phyloP scores from a whole-genome alignment of 2,329 filamentous ascomycete species.

The Phialocephala sp. region DNA sequence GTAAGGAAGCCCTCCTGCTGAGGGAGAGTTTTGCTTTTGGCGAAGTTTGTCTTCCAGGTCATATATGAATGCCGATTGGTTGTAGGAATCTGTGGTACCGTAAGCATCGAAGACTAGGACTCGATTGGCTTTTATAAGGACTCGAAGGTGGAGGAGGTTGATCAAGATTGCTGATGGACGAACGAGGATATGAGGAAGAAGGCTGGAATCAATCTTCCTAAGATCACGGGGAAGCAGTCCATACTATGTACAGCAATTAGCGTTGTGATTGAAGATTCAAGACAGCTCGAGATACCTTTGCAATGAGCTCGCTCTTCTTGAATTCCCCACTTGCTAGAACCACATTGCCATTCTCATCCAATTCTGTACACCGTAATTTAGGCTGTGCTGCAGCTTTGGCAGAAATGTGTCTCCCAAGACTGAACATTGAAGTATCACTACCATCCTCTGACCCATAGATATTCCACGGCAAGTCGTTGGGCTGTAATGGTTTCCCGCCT shows the following conservation, averaged over 20 bases:
- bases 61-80: slow-evolving; percentile 97
- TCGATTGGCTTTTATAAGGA: slow-evolving; percentile 92
- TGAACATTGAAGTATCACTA: slow-evolving; percentile 67
- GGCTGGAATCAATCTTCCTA: slow-evolving; percentile 96
- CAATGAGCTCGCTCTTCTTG: slow-evolving; percentile 96
- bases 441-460: slow-evolving; percentile 61
- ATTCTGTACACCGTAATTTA: slow-evolving; percentile 89
- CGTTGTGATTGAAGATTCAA: slow-evolving; percentile 10
- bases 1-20: slow-evolving; percentile 76
- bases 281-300: slow-evolving; percentile 66
- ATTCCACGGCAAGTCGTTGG: slow-evolving; percentile 62
- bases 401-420: slow-evolving; percentile 70
- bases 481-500: slow-evolving; percentile 50
- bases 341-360: slow-evolving; percentile 90
- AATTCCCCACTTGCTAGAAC: slow-evolving; percentile 95
- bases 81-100: slow-evolving; percentile 91
- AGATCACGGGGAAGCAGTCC: slow-evolving; percentile 92
- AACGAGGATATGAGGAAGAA: slow-evolving; percentile 92
- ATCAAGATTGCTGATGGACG: slow-evolving; percentile 92
- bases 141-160: slow-evolving; percentile 94
- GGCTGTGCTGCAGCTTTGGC: slow-evolving; percentile 83
- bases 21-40: slow-evolving; percentile 70
- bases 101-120: slow-evolving; percentile 97
- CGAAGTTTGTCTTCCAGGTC: slow-evolving; percentile 91
- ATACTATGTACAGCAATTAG: slow-evolving; percentile 62